phyloP scores from a whole-genome alignment of 345 rosid species.

The Melaleuca alternifolia region DNA sequence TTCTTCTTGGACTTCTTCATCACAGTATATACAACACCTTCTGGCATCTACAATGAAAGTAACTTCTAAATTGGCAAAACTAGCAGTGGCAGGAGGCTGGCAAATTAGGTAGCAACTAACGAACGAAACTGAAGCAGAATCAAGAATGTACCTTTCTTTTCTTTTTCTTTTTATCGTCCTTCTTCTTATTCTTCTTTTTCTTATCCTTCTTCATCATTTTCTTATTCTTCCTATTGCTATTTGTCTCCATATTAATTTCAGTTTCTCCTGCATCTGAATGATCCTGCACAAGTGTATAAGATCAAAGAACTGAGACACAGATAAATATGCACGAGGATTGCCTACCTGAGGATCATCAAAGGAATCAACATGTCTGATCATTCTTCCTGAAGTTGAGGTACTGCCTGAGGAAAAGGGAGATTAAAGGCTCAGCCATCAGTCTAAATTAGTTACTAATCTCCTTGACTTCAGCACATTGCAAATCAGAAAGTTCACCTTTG shows the following conservation, averaged over 20 bases:
- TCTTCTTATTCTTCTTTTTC: neutral
- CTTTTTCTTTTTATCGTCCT: neutral
- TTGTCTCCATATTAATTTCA: neutral
- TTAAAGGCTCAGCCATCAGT: neutral
- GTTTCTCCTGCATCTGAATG: neutral
- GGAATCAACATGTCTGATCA: constrained; percentile 52
- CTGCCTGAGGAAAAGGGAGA: constrained; percentile 32
- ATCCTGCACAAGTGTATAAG: neutral
- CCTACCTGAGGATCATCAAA: constrained; percentile 38
- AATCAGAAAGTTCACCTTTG: neutral
- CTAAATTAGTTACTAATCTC: neutral
- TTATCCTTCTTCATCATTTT: neutral
- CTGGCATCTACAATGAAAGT: neutral
- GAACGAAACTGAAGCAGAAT: neutral
- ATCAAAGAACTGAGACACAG: neutral
- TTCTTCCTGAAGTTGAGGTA: constrained; percentile 45
- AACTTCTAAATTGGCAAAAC: neutral
- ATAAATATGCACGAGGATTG: neutral
- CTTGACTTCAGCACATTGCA: neutral
- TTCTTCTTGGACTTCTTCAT: constrained; percentile 2
- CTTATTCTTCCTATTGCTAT: neutral
- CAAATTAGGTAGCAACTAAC: neutral
- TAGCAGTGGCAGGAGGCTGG: neutral
- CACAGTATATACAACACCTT: neutral
- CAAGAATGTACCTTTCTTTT: constrained; percentile 1